Percentiles rank a stretch among this genome's conserved stretches.
These are phyloP conservation scores for Syzygium malaccense DNA, from an alignment of 441 rosid genomes.

Conservation along the genomic window DNA sequence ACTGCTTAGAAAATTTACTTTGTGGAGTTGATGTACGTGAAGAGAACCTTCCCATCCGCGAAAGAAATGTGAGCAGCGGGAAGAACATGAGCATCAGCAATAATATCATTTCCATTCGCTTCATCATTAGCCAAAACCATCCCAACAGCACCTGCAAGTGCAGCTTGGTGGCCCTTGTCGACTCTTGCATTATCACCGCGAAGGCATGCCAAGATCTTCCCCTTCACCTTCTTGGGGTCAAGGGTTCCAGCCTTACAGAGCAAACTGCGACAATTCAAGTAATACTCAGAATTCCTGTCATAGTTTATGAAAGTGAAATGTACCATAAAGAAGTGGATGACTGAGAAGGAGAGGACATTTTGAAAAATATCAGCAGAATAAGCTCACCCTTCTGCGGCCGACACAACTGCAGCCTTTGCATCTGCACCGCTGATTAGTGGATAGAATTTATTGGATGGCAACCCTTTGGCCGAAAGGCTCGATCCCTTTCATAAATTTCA, in stretches of 20 bases:
- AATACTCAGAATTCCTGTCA: neutral
- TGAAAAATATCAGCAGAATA: neutral
- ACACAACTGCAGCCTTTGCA: constrained; percentile 14
- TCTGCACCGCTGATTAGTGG: constrained; percentile 30
- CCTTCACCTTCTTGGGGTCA: constrained; percentile 44
- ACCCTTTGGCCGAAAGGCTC: constrained; percentile 25
- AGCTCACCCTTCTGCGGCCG: constrained; percentile 29
- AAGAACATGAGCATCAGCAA: constrained; percentile 46
- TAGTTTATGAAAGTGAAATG: neutral
- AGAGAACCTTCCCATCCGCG: constrained; percentile 31
- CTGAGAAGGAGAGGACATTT: neutral
- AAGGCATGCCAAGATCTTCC: constrained; percentile 61
- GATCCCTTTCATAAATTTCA: constrained; percentile 31
- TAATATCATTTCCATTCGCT: constrained; percentile 19
- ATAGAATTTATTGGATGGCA: constrained; percentile 27
- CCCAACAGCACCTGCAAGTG: constrained; percentile 48
- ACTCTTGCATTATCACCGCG: constrained; percentile 26
- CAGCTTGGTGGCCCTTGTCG: constrained; percentile 30
- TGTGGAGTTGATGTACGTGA: constrained; percentile 33
- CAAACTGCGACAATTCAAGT: constrained; percentile 9
- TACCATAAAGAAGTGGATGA: neutral
- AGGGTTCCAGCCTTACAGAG: constrained; percentile 32
- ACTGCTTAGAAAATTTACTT: constrained; percentile 6
- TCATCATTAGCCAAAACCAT: constrained; percentile 52
- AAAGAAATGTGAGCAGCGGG: constrained; percentile 46